Percentiles rank a stretch among this genome's conserved stretches.
Conservation (phyloP, 192 early-diverging fungal genomes). For the Coemansia sp. region DNA sequence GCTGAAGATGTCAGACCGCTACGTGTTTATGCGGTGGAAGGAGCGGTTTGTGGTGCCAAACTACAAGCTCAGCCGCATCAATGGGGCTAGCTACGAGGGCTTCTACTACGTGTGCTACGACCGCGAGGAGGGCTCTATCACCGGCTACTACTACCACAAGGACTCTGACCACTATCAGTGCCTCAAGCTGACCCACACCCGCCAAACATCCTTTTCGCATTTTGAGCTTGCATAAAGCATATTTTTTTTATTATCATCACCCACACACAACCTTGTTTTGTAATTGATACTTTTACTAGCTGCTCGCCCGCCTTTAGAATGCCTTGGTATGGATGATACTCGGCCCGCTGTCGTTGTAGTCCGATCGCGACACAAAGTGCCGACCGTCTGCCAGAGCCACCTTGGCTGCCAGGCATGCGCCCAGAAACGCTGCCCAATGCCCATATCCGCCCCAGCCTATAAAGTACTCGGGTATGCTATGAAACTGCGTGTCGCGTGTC, state of each 20-base stretch:
- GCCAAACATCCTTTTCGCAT: constrained; percentile 47
- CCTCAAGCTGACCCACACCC: constrained; percentile 35
- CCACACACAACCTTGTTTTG: neutral
- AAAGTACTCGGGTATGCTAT: constrained; percentile 85
- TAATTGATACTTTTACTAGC: neutral
- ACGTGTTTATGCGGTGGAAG: constrained; percentile 85
- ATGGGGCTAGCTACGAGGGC: constrained; percentile 76
- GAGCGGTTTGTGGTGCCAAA: constrained; percentile 82
- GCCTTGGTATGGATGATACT: constrained; percentile 69
- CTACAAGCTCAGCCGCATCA: constrained; percentile 66
- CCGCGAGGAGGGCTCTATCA: constrained; percentile 59
- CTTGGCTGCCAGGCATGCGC: constrained; percentile 85
- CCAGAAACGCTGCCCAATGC: constrained; percentile 73
- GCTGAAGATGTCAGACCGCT: constrained; percentile 57
- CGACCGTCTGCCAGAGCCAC: constrained; percentile 68
- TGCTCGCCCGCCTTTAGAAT: constrained; percentile 7
- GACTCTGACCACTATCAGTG: constrained; percentile 55
- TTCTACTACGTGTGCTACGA: constrained; percentile 79
- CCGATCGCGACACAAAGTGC: constrained; percentile 72
- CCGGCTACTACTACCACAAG: constrained; percentile 64
- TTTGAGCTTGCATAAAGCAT: constrained; percentile 45
- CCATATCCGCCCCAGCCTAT: constrained; percentile 66
- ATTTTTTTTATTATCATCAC: constrained; percentile 4
- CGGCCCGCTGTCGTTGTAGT: constrained; percentile 92
- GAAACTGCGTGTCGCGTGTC: constrained; percentile 75